phyloP scores from a whole-genome alignment of 192 early-diverging fungal genomes.

The Dissophora ornata region DNA sequence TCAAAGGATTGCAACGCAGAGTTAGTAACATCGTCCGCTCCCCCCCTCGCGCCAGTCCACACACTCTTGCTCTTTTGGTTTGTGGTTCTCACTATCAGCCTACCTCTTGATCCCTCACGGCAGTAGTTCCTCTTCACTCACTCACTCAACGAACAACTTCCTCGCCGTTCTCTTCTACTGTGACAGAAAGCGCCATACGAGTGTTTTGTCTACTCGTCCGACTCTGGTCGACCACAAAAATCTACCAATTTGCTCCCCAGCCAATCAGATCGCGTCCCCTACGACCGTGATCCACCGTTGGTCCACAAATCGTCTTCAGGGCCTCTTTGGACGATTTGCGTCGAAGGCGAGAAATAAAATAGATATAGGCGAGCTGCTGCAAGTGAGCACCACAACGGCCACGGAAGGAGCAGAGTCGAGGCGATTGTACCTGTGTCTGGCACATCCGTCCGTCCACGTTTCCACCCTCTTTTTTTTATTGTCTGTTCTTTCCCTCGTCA shows the following conservation, averaged over 20 bases:
- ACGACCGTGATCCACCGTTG: constrained; percentile 37
- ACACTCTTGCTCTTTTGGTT: too few species aligned
- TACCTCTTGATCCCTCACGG: too few species aligned
- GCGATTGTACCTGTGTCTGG: too few species aligned
- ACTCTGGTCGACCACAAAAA: background rate
- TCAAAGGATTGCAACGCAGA: too few species aligned
- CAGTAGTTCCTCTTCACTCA: too few species aligned
- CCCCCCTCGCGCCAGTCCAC: too few species aligned
- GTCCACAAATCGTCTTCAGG: constrained; percentile 12
- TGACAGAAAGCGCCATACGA: background rate
- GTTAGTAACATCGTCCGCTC: background rate
- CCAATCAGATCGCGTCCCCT: constrained; percentile 42
- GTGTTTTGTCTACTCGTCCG: background rate
- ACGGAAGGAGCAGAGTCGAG: background rate
- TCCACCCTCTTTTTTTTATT: background rate
- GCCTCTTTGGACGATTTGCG: background rate
- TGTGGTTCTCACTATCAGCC: too few species aligned
- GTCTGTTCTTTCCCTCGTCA: background rate
- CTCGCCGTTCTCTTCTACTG: background rate
- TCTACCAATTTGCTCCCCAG: constrained; percentile 3
- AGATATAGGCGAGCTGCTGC: background rate
- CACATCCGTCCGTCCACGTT: background rate
- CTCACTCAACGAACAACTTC: too few species aligned
- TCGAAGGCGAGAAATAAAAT: background rate
- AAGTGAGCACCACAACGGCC: background rate